phyloP scores from a whole-genome alignment of 2,329 filamentous ascomycete genomes.

The Cucurbitaria berberidis region DNA sequence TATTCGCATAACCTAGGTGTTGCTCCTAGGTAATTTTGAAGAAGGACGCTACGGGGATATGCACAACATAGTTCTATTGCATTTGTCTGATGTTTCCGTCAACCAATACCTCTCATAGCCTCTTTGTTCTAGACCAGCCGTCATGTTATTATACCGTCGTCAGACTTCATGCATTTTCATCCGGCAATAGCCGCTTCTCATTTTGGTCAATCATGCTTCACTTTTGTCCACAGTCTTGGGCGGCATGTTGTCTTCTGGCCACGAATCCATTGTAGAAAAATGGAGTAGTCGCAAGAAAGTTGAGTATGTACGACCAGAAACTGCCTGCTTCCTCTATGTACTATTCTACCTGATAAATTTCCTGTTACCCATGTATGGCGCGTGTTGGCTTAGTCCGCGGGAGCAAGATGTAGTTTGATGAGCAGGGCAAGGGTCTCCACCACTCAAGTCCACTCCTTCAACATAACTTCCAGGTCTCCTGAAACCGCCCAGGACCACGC shows the following conservation, averaged over 20 bases:
- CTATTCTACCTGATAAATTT: background rate
- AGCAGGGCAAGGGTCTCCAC: conserved; percentile 6
- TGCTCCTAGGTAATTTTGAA: background rate
- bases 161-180: background rate
- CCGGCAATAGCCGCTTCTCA: too few relatives aligned
- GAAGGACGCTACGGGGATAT: background rate
- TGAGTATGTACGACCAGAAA: background rate
- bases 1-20: background rate
- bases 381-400: conserved; percentile 4
- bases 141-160: background rate
- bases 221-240: background rate
- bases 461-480: conserved; percentile 2
- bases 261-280: background rate
- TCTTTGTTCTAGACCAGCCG: background rate
- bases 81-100: background rate
- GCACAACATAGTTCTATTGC: background rate
- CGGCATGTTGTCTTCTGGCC: background rate
- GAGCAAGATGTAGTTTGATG: conserved; percentile 9
- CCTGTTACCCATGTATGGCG: background rate
- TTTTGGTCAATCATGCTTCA: background rate
- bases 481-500: conserved; percentile 11
- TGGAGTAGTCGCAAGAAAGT: background rate
- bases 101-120: background rate
- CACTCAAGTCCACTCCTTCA: conserved; percentile 12
- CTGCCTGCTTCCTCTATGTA: background rate